phyloP scores from a whole-genome alignment of 1,284 basidiomycete genomes.

The Lentinula novae-zelandiae region DNA sequence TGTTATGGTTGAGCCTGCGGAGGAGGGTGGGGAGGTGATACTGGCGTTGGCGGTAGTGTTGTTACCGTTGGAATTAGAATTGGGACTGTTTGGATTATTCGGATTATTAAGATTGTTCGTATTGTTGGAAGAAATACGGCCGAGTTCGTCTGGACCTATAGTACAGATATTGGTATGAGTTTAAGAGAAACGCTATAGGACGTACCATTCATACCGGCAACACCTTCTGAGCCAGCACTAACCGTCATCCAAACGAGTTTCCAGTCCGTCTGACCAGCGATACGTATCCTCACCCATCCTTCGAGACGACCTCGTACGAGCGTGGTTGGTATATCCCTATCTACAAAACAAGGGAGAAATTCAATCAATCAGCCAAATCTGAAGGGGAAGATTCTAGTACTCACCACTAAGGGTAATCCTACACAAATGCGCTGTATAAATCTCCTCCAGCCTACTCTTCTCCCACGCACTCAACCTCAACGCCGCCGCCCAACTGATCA shows the following conservation, averaged over 20 bases:
- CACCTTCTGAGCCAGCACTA: constrained; percentile 28
- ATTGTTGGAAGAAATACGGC: not conserved
- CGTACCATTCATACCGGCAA: not conserved
- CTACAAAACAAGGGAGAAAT: constrained; percentile 28
- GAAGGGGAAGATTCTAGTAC: not conserved
- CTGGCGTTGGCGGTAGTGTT: no score
- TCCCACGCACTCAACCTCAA: constrained; percentile 93
- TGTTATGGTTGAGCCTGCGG: constrained; percentile 8
- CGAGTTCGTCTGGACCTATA: constrained; percentile 3
- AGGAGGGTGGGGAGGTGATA: constrained; percentile 11
- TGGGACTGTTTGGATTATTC: no score
- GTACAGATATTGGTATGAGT: no score
- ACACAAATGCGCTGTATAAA: constrained; percentile 94
- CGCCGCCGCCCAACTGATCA: constrained; percentile 90
- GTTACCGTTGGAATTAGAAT: no score
- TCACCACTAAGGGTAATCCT: constrained; percentile 59
- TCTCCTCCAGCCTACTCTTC: constrained; percentile 92
- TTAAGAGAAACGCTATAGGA: not conserved
- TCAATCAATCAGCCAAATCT: not conserved
- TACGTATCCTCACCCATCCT: constrained; percentile 89
- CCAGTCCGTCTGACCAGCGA: constrained; percentile 97
- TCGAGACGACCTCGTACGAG: constrained; percentile 79
- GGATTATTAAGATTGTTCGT: not conserved
- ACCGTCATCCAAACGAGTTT: constrained; percentile 89
- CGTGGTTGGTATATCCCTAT: constrained; percentile 62